These are phyloP conservation scores for Malassezia pachydermatis DNA, from an alignment of 1,284 basidiomycete genomes.

Conservation along the genomic window DNA sequence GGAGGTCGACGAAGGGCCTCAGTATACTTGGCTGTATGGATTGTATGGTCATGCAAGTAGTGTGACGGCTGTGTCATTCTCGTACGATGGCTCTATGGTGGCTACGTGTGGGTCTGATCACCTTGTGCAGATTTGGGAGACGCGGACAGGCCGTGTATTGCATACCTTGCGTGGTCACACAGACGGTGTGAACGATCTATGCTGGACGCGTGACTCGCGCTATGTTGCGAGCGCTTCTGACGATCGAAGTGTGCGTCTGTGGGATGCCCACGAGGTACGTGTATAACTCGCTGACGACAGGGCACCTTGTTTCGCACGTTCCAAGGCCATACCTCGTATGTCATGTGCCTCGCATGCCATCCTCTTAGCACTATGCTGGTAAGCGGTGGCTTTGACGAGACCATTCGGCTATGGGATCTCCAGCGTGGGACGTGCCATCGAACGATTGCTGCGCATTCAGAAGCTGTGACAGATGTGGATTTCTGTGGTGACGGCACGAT, in stretches of 20 bases:
- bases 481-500: conserved; percentile 92
- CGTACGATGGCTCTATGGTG: conserved; percentile 50
- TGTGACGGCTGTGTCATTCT: conserved; percentile 51
- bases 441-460: conserved; percentile 72
- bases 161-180: conserved; percentile 23
- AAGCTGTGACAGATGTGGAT: conserved; percentile 82
- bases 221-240: conserved; percentile 40
- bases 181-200: conserved; percentile 33
- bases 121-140: conserved; percentile 39
- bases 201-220: conserved; percentile 30
- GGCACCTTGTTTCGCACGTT: conserved; percentile 47
- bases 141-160: conserved; percentile 22
- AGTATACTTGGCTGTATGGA: conserved; percentile 42
- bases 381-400: conserved; percentile 88
- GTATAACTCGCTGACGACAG: not conserved
- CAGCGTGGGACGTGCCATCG: conserved; percentile 52
- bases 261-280: conserved; percentile 23
- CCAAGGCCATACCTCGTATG: conserved; percentile 78
- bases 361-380: conserved; percentile 77
- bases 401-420: conserved; percentile 90
- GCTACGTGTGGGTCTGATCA: conserved; percentile 47
- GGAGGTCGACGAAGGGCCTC: conserved; percentile 2
- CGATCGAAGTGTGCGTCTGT: conserved; percentile 29
- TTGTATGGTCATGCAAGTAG: conserved; percentile 50
- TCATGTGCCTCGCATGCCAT: conserved; percentile 83